These are phyloP conservation scores for Thozetella sp. DNA, from an alignment of 495 filamentous ascomycete genomes.

Conservation along the genomic window DNA sequence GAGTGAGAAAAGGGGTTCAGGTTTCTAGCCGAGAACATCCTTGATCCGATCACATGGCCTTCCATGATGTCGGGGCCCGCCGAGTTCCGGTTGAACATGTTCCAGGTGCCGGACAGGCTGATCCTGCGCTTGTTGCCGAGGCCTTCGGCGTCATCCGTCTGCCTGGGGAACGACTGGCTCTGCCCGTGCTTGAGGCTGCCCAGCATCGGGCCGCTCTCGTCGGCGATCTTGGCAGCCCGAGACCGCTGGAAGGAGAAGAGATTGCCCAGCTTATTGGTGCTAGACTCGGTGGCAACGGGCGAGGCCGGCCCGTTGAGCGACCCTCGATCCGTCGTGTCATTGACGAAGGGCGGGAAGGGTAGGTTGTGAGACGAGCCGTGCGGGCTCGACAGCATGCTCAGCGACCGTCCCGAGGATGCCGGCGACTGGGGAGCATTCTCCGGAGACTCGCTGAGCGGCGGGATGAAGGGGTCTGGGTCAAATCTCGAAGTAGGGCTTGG, in stretches of 20 bases:
- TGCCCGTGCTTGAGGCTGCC: constrained; percentile 76
- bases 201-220: constrained; percentile 68
- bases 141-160: constrained; percentile 46
- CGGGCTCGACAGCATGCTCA: constrained; percentile 69
- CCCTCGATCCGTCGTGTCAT: constrained; percentile 36
- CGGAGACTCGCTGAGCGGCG: constrained; percentile 39
- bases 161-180: constrained; percentile 77
- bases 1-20: constrained; percentile 70
- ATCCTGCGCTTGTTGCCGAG: constrained; percentile 44
- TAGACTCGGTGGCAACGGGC: constrained; percentile 12
- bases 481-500: constrained; percentile 48
- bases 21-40: constrained; percentile 38
- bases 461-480: constrained; percentile 25
- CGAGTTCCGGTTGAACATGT: constrained; percentile 58
- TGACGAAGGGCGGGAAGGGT: constrained; percentile 43
- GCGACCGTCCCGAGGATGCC: constrained; percentile 64
- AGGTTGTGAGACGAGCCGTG: constrained; percentile 63
- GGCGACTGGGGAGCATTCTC: constrained; percentile 67
- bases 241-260: constrained; percentile 71
- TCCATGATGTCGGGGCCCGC: constrained; percentile 40
- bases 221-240: constrained; percentile 65
- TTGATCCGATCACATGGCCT: constrained; percentile 26
- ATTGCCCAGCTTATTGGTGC: constrained; percentile 34
- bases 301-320: constrained; percentile 26
- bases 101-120: constrained; percentile 52